Conservation (phyloP, 176 grass and related monocot genomes). For the Cenchrus fungigraminus region DNA sequence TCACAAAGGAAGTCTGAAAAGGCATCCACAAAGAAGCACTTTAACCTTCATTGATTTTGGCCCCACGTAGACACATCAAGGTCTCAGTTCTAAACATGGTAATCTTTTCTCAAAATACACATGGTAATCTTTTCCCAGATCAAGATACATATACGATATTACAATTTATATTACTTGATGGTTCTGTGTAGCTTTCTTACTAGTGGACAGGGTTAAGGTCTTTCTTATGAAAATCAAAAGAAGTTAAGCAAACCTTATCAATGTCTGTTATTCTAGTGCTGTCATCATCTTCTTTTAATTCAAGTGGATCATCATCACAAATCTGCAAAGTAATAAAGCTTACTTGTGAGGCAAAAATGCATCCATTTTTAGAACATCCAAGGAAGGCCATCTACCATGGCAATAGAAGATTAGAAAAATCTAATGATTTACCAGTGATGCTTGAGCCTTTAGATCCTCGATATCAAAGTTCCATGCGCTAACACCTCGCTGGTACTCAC, state of each 20-base stretch:
- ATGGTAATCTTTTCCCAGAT: conserved; percentile 1
- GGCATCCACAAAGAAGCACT: conserved; percentile 9
- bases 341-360: conserved; percentile 33
- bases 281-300: conserved; percentile 86
- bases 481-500: conserved; percentile 96
- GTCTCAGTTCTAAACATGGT: neutral
- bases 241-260: conserved; percentile 61
- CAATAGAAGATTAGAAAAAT: neutral
- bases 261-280: conserved; percentile 34
- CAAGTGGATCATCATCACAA: conserved; percentile 71
- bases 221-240: conserved; percentile 38
- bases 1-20: neutral
- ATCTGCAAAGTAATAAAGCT: conserved; percentile 45
- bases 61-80: neutral
- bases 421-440: conserved; percentile 72
- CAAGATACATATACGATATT: conserved; percentile 2
- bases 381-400: neutral
- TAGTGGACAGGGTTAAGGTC: neutral
- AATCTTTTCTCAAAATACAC: neutral
- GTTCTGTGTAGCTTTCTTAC: neutral
- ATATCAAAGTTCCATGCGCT: conserved; percentile 99
- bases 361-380: neutral
- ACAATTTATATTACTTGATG: conserved; percentile 13
- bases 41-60: neutral
- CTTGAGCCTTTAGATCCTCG: conserved; percentile 96